Evolutionary conservation across 1,284 basidiomycete genomes (phyloP).

Genomic region (Pseudomicrostroma phylloplanum): DNA sequence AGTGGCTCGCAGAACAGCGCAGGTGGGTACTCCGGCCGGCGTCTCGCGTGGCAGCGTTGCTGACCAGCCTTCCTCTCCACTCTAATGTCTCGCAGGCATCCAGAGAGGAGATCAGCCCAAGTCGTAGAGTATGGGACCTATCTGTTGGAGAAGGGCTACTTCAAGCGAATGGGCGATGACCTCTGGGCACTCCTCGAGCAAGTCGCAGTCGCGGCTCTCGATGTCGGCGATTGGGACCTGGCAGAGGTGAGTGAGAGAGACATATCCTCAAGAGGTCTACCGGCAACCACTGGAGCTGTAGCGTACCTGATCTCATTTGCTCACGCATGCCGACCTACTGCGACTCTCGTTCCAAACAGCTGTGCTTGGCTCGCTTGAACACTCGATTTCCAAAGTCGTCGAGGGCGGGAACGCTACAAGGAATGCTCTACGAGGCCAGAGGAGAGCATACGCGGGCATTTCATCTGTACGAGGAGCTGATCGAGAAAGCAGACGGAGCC

Average conservation of each 20-base stretch:
- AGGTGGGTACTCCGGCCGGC: too few species aligned
- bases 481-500: conserved; percentile 63
- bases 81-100: conserved; percentile 14
- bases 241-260: conserved; percentile 64
- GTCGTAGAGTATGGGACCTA: conserved; percentile 62
- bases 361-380: conserved; percentile 63
- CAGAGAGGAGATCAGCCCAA: conserved; percentile 62
- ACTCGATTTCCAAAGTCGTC: conserved; percentile 74
- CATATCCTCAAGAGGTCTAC: neutral
- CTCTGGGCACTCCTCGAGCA: conserved; percentile 81
- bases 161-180: conserved; percentile 54
- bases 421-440: conserved; percentile 74
- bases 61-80: neutral
- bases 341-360: conserved; percentile 50
- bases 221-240: conserved; percentile 69
- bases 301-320: neutral
- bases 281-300: conserved; percentile 9
- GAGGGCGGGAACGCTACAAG: conserved; percentile 73
- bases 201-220: conserved; percentile 75
- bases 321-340: neutral
- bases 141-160: conserved; percentile 55
- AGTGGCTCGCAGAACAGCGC: conserved; percentile 35
- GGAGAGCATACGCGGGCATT: conserved; percentile 57
- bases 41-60: neutral
- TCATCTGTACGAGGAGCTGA: conserved; percentile 63